Evolutionary conservation across 2,329 filamentous ascomycete genomes (phyloP).

Genomic region (Penicillium sp.): DNA sequence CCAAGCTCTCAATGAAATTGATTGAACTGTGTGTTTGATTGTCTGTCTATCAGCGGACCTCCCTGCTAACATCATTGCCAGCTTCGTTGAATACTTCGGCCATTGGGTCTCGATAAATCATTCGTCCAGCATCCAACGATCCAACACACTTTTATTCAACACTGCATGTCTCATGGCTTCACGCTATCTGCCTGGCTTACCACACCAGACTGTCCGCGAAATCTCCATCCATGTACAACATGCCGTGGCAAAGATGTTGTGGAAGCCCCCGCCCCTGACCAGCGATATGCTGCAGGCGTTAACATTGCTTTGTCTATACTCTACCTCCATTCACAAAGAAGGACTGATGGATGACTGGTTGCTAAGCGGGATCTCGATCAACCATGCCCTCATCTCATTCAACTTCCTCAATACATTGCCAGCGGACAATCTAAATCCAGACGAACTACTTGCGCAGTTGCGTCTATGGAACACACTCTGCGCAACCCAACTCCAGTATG

Average conservation of each 20-base stretch:
- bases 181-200: slow-evolving; percentile 35
- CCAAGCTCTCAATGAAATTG: slow-evolving; percentile 32
- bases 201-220: slow-evolving; percentile 27
- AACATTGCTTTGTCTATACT: slow-evolving; percentile 34
- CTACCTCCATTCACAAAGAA: slow-evolving; percentile 34
- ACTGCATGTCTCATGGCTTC: slow-evolving; percentile 36
- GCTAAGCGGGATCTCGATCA: slow-evolving; percentile 38
- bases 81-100: slow-evolving; percentile 36
- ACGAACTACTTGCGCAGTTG: slow-evolving; percentile 32
- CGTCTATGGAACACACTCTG: slow-evolving; percentile 38
- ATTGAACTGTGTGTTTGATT: slow-evolving; percentile 31
- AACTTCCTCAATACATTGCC: slow-evolving; percentile 18
- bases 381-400: slow-evolving; percentile 32
- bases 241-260: slow-evolving; percentile 30
- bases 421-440: slow-evolving; percentile 26
- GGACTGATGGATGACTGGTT: slow-evolving; percentile 38
- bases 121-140: slow-evolving; percentile 29
- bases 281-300: slow-evolving; percentile 35
- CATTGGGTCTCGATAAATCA: slow-evolving; percentile 34
- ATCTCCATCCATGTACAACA: slow-evolving; percentile 36
- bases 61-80: slow-evolving; percentile 11
- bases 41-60: background rate
- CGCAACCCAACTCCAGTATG: slow-evolving; percentile 36
- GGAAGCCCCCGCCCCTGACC: slow-evolving; percentile 31
- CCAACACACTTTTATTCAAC: slow-evolving; percentile 34